phyloP scores from a whole-genome alignment of 2,329 filamentous ascomycete species.

The Arachnomyces sp. region DNA sequence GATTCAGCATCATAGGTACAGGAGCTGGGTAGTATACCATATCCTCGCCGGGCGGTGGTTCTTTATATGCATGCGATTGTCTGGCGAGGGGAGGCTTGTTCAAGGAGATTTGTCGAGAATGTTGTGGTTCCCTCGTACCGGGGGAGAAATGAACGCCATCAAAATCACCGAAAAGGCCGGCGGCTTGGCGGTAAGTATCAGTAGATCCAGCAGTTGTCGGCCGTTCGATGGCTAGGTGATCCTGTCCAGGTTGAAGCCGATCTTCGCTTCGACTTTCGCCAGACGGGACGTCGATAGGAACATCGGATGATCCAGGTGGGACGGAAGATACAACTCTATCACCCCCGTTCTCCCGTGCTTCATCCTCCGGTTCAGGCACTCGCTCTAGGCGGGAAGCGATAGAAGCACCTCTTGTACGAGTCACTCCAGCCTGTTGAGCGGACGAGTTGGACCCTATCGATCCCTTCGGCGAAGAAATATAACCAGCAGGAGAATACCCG shows the following conservation, averaged over 20 bases:
- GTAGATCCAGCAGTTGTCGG: slow-evolving; percentile 35
- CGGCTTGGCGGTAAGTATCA: slow-evolving; percentile 41
- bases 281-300: no score
- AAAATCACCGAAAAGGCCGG: slow-evolving; percentile 40
- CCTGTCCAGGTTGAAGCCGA: not conserved
- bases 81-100: slow-evolving; percentile 33
- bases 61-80: slow-evolving; percentile 30
- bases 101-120: slow-evolving; percentile 29
- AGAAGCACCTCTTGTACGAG: slow-evolving; percentile 29
- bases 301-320: no score
- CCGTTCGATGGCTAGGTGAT: slow-evolving; percentile 17
- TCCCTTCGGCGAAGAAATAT: slow-evolving; percentile 33
- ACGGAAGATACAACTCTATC: no score
- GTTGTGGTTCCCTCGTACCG: slow-evolving; percentile 17
- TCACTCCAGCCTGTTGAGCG: slow-evolving; percentile 18
- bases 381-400: slow-evolving; percentile 30
- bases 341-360: slow-evolving; percentile 16
- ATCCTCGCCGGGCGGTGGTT: slow-evolving; percentile 54
- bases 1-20: slow-evolving; percentile 85
- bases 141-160: slow-evolving; percentile 42
- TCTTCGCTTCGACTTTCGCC: no score
- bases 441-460: slow-evolving; percentile 33
- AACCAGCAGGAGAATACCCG: slow-evolving; percentile 33
- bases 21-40: slow-evolving; percentile 96
- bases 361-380: slow-evolving; percentile 33